phyloP scores from a whole-genome alignment of 1,284 basidiomycete genomes.

The Leucoagaricus sp. region DNA sequence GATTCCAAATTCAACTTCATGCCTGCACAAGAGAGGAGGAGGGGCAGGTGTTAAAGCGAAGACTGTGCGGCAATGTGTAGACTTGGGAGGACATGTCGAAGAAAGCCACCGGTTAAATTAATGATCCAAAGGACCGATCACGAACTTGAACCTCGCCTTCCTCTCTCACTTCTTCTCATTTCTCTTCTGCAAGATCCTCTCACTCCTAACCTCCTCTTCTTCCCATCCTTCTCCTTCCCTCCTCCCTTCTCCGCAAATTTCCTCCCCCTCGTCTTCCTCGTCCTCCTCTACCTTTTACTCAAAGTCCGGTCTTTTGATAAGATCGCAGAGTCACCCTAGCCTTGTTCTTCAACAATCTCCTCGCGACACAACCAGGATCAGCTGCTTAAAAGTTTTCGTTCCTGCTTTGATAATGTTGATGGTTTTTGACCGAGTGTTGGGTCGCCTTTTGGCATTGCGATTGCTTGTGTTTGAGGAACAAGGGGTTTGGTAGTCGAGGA shows the following conservation, averaged over 20 bases:
- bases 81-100: too few species aligned
- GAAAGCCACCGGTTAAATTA: too few species aligned
- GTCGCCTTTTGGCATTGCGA: constrained; percentile 70
- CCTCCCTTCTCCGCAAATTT: constrained; percentile 35
- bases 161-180: constrained; percentile 56
- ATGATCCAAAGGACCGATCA: too few species aligned
- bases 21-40: too few species aligned
- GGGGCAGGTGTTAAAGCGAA: too few species aligned
- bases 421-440: constrained; percentile 79
- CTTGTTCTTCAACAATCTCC: constrained; percentile 89
- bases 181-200: constrained; percentile 53
- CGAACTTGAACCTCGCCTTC: too few species aligned
- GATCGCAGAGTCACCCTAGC: constrained; percentile 51
- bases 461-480: constrained; percentile 9
- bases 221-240: constrained; percentile 36
- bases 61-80: too few species aligned
- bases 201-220: constrained; percentile 58
- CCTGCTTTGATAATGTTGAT: constrained; percentile 78
- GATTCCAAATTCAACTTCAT: too few species aligned
- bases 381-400: constrained; percentile 78
- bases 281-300: constrained; percentile 19
- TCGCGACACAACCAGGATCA: constrained; percentile 77
- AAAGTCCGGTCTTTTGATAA: constrained; percentile 33
- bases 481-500: constrained; percentile 17
- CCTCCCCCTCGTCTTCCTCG: constrained; percentile 19